Evolutionary conservation across 2,329 filamentous ascomycete genomes (phyloP), one percentile per base, ranked within the genome.

Genomic region (Neopestalotiopsis sp.): DNA sequence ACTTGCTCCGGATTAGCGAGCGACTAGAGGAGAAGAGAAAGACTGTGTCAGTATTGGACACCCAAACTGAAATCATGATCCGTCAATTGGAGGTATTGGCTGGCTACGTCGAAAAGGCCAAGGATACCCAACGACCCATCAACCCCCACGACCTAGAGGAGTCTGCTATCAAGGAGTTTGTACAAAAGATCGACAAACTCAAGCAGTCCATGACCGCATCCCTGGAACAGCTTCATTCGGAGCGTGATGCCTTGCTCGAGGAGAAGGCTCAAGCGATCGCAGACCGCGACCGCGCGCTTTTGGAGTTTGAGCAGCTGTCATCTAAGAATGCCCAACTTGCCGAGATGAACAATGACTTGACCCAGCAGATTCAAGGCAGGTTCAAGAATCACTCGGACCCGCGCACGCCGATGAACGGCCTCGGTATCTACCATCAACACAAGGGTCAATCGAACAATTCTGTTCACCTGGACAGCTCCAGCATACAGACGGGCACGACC

Each of bases 241-340:
- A 95, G 80, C 90, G 94, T 70, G 94, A 96, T 75, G 90, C 94
- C 72, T 82, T 98, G 13, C 83, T 94, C 0, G 94, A 97, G 68
- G 95, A 98, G 79, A 94, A 95, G 77, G 90, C 91, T 69, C 92
- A 91, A 74, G 88, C 97, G 30, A 90, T 93, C 52, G 91, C 92
- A 66, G 92, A 96, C 83, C 94, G 97, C 75, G 95, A 98, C 80
- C 94, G 96, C 78, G 95, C 94, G 14, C 91, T 98, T 75, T 90
- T 97, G 76, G 96, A 99, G 77, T 98, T 98, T 77, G 96, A 98
- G 83, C 94, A 97, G 76, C 85, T 99, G 59, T 97, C 94, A 12
- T 92, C 91, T 68, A 97, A 97, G 85, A 99, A 99, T 78, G 92
- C 93, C 0, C 95, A 98, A 82, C 87, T 99, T 70, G 92, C 94